Conservation (phyloP, 129 eudicot species). For the Pseudognaphalium luteoalbum region DNA sequence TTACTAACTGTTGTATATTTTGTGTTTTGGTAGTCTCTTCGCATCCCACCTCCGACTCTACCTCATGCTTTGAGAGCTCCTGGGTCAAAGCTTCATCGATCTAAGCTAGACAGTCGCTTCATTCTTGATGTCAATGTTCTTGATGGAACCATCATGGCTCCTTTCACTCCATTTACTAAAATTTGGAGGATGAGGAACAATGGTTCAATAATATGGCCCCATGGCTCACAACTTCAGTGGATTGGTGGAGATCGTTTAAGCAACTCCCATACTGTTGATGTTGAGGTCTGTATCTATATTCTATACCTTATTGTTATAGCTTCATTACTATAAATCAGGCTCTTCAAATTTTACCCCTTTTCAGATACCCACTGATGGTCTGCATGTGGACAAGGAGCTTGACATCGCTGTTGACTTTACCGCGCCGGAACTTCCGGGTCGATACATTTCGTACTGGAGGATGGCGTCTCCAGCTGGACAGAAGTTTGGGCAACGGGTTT, state of each 20-base stretch:
- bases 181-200: conserved; percentile 95
- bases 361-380: conserved; percentile 66
- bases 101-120: conserved; percentile 73
- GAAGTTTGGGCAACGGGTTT: conserved; percentile 91
- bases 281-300: conserved; percentile 49
- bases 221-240: conserved; percentile 76
- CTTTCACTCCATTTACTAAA: conserved; percentile 71
- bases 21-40: conserved; percentile 10
- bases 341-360: background rate
- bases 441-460: conserved; percentile 88
- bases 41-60: conserved; percentile 25
- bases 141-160: conserved; percentile 87
- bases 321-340: background rate
- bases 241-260: conserved; percentile 81
- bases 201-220: conserved; percentile 73
- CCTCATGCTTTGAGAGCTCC: conserved; percentile 45
- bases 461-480: conserved; percentile 87
- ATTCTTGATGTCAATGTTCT: conserved; percentile 75
- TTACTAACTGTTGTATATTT: background rate
- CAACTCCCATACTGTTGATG: conserved; percentile 45
- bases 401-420: conserved; percentile 78
- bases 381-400: conserved; percentile 53
- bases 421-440: conserved; percentile 78
- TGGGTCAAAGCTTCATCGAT: conserved; percentile 38
- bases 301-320: background rate